Evolutionary conservation across 1,284 basidiomycete genomes (phyloP), one percentile per base, ranked within the genome.

Genomic region (Agaricales sp.): DNA sequence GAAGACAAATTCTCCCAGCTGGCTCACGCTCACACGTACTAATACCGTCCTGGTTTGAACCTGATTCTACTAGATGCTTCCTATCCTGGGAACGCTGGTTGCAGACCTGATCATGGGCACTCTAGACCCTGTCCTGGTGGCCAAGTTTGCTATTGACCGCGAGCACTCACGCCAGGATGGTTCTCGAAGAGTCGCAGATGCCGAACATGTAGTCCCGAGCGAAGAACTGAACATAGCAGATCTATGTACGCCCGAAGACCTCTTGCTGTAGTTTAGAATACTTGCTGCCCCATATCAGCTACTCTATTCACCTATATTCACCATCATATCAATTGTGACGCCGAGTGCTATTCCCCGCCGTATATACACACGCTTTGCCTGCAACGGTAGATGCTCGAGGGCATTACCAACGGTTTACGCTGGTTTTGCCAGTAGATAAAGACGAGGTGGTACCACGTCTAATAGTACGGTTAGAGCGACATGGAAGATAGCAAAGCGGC

Each of bases 41-140:
- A 38, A 46, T 37, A 23, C 25, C 47, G 2, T 39, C 23, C 0
- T 22, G 47, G 11, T 45, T 18, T 35, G 14, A 16, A 1, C 4
- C 41, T 41, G 19, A n/a, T 2, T 45, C 23, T n/a, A 45, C 2
- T 48, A 89, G 83, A 94, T 94, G 68, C 71, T 93, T 4, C 91
- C 92, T 11, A 79, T 80, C 30, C 75, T 96, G 49, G 92, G 92
- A 11, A 66, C 75, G 6, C 68, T 93, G 21, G 80, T 93, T 13
- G 80, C 74, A 8, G 81, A 86, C 53, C 71, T 80, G 1, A 71
- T 94, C 22, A 75, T 90, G 62, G 77, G 76, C 1, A 80, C 67
- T 45, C 66, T 87, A 13, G 70, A 77, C 2, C 61, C 71, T 2
- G 65, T 67, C 1, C 61, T 82, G 11, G 68, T 65, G 0, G 59